Conservation (phyloP, 2,329 filamentous ascomycete species). For the Dothidotthia symphoricarpi region DNA sequence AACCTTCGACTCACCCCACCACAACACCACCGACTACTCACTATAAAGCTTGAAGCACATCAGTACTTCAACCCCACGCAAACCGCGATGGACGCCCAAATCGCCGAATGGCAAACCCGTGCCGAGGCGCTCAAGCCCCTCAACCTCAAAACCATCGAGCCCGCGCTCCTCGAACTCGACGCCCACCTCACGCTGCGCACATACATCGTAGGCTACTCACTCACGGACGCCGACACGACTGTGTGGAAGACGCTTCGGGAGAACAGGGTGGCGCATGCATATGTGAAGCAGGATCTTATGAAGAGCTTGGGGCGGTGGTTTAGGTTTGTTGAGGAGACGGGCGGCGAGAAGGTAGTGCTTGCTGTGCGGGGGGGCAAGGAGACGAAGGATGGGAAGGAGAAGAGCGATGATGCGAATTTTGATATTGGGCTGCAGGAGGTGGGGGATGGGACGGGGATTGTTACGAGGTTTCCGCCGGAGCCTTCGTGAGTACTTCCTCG, state of each 20-base stretch:
- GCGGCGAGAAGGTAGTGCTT: constrained; percentile 73
- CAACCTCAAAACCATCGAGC: constrained; percentile 82
- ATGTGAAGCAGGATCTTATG: constrained; percentile 74
- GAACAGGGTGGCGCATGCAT: constrained; percentile 80
- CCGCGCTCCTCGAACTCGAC: constrained; percentile 72
- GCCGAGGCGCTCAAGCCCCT: constrained; percentile 53
- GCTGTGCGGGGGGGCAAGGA: constrained; percentile 49
- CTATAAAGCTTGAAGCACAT: too few relatives aligned
- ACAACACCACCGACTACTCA: too few relatives aligned
- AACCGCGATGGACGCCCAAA: constrained; percentile 42
- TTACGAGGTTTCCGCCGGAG: constrained; percentile 91
- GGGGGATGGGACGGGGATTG: constrained; percentile 71
- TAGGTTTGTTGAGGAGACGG: constrained; percentile 75
- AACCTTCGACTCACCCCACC: too few relatives aligned
- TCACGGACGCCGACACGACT: constrained; percentile 74
- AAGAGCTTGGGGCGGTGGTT: constrained; percentile 85
- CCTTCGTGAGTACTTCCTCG: constrained; percentile 64
- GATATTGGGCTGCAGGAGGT: constrained; percentile 83
- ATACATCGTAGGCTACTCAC: constrained; percentile 77
- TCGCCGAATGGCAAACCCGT: constrained; percentile 58
- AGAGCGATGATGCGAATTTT: constrained; percentile 82
- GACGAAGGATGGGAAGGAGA: constrained; percentile 60
- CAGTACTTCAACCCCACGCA: too few relatives aligned
- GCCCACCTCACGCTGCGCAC: constrained; percentile 84
- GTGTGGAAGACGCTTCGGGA: constrained; percentile 80